phyloP scores from a whole-genome alignment of 2,329 filamentous ascomycete genomes.

The Aciculosporium take region DNA sequence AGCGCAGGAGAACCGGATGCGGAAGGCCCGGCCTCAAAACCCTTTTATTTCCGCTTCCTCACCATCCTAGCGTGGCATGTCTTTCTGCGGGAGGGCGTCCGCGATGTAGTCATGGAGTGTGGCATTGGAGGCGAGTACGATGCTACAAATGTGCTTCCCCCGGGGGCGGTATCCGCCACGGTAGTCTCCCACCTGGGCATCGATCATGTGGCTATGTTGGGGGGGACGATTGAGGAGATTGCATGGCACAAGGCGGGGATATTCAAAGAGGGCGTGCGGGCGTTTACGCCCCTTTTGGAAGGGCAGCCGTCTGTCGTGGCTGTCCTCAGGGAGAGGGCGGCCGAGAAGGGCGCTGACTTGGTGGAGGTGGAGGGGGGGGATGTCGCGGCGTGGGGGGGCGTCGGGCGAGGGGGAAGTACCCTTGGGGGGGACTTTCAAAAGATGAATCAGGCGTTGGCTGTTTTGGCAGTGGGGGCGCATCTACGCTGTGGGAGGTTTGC shows the following conservation, averaged over 20 bases:
- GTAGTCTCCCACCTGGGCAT: slow-evolving; percentile 72
- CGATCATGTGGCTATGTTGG: slow-evolving; percentile 72
- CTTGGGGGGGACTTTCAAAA: slow-evolving; percentile 40
- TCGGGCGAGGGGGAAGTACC: slow-evolving; percentile 16
- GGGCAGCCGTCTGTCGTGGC: slow-evolving; percentile 23
- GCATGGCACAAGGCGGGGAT: slow-evolving; percentile 88
- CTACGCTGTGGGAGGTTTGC: slow-evolving; percentile 25
- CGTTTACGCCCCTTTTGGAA: slow-evolving; percentile 19
- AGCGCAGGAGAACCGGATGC: slow-evolving; percentile 15
- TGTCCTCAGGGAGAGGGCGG: slow-evolving; percentile 45
- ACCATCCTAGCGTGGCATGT: slow-evolving; percentile 79
- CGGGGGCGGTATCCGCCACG: slow-evolving; percentile 48
- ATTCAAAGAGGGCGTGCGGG: slow-evolving; percentile 47
- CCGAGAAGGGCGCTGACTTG: slow-evolving; percentile 36
- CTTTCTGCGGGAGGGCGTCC: slow-evolving; percentile 62
- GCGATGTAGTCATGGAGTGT: slow-evolving; percentile 74
- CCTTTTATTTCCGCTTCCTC: slow-evolving; percentile 84
- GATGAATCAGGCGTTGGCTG: slow-evolving; percentile 44
- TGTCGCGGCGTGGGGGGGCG: slow-evolving; percentile 27
- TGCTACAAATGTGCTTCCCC: slow-evolving; percentile 67
- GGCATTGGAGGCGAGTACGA: slow-evolving; percentile 92
- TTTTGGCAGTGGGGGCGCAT: slow-evolving; percentile 42
- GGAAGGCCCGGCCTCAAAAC: slow-evolving; percentile 51
- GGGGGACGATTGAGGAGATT: slow-evolving; percentile 64
- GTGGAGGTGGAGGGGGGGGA: slow-evolving; percentile 26